Evolutionary conservation across 495 filamentous ascomycete genomes (phyloP), one percentile per base, ranked within the genome.

Genomic region (Xylaria intraflava): DNA sequence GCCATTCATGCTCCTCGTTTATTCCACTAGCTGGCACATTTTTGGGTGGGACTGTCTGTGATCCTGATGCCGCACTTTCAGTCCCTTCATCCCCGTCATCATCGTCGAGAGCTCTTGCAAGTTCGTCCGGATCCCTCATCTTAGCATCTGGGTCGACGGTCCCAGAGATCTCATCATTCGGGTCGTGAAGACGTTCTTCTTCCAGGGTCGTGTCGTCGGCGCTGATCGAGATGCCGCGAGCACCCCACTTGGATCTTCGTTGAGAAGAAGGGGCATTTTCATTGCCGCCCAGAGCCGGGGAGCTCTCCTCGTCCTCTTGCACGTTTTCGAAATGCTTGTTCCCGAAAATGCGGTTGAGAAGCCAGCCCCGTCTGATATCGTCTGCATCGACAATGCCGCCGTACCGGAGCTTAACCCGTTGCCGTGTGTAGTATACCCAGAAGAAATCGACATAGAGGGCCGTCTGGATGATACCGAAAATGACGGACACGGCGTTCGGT

Each of bases 351-450:
- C 68, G 72, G 53, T 52, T 65, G 2, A 89, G 69, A 16, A 98
- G 72, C 79, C 90, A 96, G 49, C 90, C 88, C 42, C 86, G 82
- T 30, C 83, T 75, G 48, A 92, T 77, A 66, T 98, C 93, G 40
- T 96, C 92, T 6, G 83, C 84, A 63, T 98, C 93, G n/a, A 98
- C 88, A 16, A 97, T 78, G 3, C 89, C 90, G 51, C 92, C 92
- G 54, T 85, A 84, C 40, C 93, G 80, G 4, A 98, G 84, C 80
- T 96, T 96, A 61, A 98, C 91, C 30, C 89, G 81, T 72, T 97
- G 94, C 31, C 93, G 78, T 3, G 85, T 85, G 72, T 86, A 96
- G 73, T 98, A 98, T 0, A 98, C 89, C 90, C 91, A 96, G 22
- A 87, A 89, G 65, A 98, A 98, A 67, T 98, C 94, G 57, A 90